Conservation (phyloP, 2,329 filamentous ascomycete genomes). For the Paraphoma sp. region DNA sequence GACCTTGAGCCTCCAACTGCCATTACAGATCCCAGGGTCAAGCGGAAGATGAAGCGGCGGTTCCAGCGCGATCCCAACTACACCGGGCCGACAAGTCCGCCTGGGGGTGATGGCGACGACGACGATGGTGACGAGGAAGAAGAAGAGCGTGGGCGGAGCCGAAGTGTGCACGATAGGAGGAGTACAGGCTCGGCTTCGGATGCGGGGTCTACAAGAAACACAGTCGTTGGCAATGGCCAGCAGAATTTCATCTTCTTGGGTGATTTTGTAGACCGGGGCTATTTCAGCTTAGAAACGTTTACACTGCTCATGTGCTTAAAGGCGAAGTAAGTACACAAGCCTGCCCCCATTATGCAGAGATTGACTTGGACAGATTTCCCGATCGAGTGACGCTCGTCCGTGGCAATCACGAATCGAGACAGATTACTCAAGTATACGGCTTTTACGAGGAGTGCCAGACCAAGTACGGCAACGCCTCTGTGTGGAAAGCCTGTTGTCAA, state of each 20-base stretch:
- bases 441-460: conserved; percentile 99
- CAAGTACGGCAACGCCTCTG: conserved; percentile 98
- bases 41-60: conserved; percentile 76
- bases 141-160: conserved; percentile 54
- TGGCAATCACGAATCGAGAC: conserved; percentile 94
- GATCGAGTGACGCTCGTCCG: conserved; percentile 76
- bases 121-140: conserved; percentile 54
- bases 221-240: conserved; percentile 60
- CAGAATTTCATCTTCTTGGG: conserved; percentile 75
- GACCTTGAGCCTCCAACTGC: conserved; percentile 90
- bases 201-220: conserved; percentile 46
- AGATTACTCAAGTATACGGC: conserved; percentile 98
- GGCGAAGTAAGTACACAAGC: conserved; percentile 62
- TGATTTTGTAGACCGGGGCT: conserved; percentile 77
- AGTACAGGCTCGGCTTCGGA: conserved; percentile 52
- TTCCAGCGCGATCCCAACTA: conserved; percentile 61
- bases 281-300: conserved; percentile 76
- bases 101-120: conserved; percentile 59
- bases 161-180: conserved; percentile 49
- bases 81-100: conserved; percentile 58
- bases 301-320: conserved; percentile 76
- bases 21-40: conserved; percentile 86
- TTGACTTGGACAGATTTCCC: conserved; percentile 62
- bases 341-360: not conserved
- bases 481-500: conserved; percentile 99